Percentiles rank a stretch among this genome's conserved stretches.
These are phyloP conservation scores for Heracleum sosnowskyi DNA, from an alignment of 129 eudicot genomes.

Conservation along the genomic window DNA sequence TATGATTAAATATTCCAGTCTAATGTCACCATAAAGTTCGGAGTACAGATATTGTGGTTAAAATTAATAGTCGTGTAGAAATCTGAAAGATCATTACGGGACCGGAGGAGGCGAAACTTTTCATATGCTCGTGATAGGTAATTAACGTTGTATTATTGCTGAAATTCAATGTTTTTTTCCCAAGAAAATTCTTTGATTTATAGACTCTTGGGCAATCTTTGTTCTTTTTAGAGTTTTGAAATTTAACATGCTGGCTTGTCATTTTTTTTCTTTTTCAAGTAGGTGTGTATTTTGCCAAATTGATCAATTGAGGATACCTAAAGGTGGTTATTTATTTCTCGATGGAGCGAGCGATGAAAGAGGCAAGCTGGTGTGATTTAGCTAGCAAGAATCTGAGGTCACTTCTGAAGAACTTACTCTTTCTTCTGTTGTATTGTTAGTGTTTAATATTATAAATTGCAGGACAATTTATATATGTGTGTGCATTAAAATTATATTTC, in stretches of 20 bases:
- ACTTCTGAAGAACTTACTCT: neutral
- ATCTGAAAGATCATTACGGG: neutral
- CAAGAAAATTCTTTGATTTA: neutral
- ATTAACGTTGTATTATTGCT: neutral
- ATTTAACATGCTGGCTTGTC: neutral
- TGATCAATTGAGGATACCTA: neutral
- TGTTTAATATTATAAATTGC: neutral
- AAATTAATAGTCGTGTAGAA: neutral
- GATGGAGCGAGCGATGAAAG: neutral
- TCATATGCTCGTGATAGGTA: neutral
- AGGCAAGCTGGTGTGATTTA: neutral
- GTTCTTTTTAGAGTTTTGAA: neutral
- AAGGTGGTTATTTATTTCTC: neutral
- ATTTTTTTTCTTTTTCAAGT: neutral
- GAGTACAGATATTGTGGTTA: neutral
- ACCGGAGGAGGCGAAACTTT: neutral
- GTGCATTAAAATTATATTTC: neutral
- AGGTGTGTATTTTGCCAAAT: neutral
- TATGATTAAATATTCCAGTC: neutral
- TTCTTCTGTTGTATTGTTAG: neutral
- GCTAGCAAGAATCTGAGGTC: neutral
- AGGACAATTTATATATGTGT: neutral
- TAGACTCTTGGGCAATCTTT: neutral
- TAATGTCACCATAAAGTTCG: neutral
- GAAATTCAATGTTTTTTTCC: neutral